Evolutionary conservation across 371 early-diverging fungal genomes (phyloP), one percentile per base, ranked within the genome.

Genomic region (Mortierella sp.): DNA sequence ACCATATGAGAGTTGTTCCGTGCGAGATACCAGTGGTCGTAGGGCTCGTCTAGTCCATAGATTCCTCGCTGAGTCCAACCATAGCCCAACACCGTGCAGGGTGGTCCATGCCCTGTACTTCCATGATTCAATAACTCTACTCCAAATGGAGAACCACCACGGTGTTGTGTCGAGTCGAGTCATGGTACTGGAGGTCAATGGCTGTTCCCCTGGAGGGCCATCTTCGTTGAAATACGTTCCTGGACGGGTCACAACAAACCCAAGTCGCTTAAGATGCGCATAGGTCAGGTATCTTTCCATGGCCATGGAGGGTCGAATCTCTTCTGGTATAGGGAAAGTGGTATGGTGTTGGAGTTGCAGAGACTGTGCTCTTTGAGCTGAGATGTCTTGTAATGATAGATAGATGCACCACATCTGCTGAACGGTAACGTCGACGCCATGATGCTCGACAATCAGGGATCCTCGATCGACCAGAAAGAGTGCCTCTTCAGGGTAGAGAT

Each of bases 191-290:
- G 26, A 19, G 53, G 53, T 9, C 21, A 23, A 53, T 9, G 23
- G 3, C 53, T 16, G 59, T 19, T 16, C 46, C 3, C 7, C 18
- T 4, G 26, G 45, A 2, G 9, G 21, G 14, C 25, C 25, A 12
- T 12, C 18, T n/a, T 37, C 7, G 43, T 26, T 37, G 16, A 44
- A 18, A 53, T 77, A 79, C 0, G 73, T 79, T 18, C 73, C 73
- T 15, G 79, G 73, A 7, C 79, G 56, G 6, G 69, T 79, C 21
- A 86, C 86, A 58, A 84, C 82, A 55, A 82, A 88, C 19, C 88
- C 88, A 14, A 88, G 74, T 9, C 87, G 77, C 58, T 87, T 87
- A 1, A 88, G 66, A 67, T 86, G 87, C 0, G 86, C 83, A 73
- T 86, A 88, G 0, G 71, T 62, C 53, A 82, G 21, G 18, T 72